These are phyloP conservation scores for Casaregolazyma lundiana DNA, from an alignment of 1,139 yeast genomes.

Conservation along the genomic window DNA sequence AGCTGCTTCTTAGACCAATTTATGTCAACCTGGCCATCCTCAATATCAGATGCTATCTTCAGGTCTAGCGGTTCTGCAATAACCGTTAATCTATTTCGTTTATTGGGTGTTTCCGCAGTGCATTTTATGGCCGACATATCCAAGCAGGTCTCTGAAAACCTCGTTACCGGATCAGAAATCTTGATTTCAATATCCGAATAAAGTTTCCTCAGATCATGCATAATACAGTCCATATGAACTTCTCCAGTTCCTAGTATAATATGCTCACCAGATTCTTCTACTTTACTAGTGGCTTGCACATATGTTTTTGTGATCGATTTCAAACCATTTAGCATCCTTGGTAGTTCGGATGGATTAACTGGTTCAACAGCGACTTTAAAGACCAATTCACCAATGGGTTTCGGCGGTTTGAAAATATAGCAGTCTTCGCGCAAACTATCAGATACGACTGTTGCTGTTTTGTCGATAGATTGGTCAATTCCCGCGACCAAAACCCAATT, in stretches of 20 bases:
- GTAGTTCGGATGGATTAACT: slow-evolving; percentile 69
- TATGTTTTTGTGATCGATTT: slow-evolving; percentile 59
- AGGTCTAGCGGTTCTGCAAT: slow-evolving; percentile 73
- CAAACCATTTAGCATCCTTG: slow-evolving; percentile 64
- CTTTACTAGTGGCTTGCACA: slow-evolving; percentile 59
- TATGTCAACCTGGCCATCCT: slow-evolving; percentile 43
- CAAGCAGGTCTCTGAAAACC: slow-evolving; percentile 71
- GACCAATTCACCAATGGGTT: slow-evolving; percentile 52
- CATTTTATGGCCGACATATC: slow-evolving; percentile 67
- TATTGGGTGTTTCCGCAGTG: slow-evolving; percentile 52
- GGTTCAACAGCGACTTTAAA: slow-evolving; percentile 86
- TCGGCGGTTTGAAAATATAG: slow-evolving; percentile 41
- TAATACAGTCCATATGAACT: slow-evolving; percentile 73
- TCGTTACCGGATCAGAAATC: slow-evolving; percentile 80
- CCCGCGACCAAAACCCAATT: slow-evolving; percentile 65
- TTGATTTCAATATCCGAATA: slow-evolving; percentile 66
- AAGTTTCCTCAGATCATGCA: slow-evolving; percentile 68
- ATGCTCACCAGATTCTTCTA: slow-evolving; percentile 89
- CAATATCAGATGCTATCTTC: slow-evolving; percentile 54
- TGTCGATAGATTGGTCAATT: slow-evolving; percentile 49
- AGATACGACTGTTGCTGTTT: slow-evolving; percentile 51
- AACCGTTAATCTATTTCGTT: slow-evolving; percentile 57
- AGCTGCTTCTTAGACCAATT: slow-evolving; percentile 39
- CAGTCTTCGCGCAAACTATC: slow-evolving; percentile 21
- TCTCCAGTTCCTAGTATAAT: slow-evolving; percentile 83